Conservation (phyloP, 202 grass and related monocot species). For the Schoenoplectus triqueter region DNA sequence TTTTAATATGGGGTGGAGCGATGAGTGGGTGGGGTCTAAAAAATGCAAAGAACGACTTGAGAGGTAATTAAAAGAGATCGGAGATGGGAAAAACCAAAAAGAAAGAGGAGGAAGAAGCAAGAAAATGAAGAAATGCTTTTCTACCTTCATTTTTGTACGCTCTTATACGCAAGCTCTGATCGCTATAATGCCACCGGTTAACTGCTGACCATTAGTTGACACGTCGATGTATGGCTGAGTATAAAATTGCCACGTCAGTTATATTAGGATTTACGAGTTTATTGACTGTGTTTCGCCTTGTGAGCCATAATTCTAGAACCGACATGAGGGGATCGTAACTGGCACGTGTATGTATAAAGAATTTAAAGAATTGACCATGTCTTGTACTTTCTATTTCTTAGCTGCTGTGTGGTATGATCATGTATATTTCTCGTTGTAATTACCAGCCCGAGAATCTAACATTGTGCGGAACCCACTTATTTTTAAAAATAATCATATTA, state of each 20-base stretch:
- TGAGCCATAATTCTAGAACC: not conserved
- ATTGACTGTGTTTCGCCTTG: not conserved
- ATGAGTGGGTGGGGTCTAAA: constrained; percentile 36
- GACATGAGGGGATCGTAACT: not conserved
- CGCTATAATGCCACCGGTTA: not conserved
- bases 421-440: not conserved
- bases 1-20: constrained; percentile 41
- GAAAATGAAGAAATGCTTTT: constrained; percentile 9
- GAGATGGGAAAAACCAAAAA: constrained; percentile 2
- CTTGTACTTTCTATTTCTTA: not conserved
- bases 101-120: constrained; percentile 7
- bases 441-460: too few relatives aligned
- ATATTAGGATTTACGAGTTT: not conserved
- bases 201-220: not conserved
- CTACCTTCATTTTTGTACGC: not conserved
- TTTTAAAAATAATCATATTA: too few relatives aligned
- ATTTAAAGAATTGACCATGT: not conserved
- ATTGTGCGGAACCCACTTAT: too few relatives aligned
- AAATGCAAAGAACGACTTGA: constrained; percentile 19
- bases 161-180: constrained; percentile 7
- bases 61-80: not conserved
- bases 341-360: not conserved
- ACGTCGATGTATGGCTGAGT: not conserved
- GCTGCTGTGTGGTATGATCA: not conserved
- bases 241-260: not conserved